phyloP scores from a whole-genome alignment of 495 filamentous ascomycete genomes.

The Amniculicola lignicola region DNA sequence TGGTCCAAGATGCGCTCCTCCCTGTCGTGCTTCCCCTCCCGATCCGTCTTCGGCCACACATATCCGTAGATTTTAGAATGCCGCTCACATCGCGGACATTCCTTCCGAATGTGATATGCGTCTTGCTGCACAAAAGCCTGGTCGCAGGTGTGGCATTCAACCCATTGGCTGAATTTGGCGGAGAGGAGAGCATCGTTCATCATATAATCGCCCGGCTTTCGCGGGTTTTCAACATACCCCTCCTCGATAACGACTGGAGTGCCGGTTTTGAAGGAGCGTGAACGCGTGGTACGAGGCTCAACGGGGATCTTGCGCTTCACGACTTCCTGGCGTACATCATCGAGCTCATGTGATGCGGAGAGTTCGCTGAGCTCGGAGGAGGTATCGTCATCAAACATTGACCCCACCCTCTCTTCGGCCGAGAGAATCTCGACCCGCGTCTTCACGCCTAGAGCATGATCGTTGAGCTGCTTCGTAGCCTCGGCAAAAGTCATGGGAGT shows the following conservation, averaged over 20 bases:
- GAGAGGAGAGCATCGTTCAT: constrained; percentile 69
- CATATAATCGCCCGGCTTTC: constrained; percentile 44
- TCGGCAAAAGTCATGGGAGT: not conserved
- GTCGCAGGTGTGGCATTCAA: constrained; percentile 78
- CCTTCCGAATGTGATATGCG: constrained; percentile 76
- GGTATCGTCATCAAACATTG: constrained; percentile 14
- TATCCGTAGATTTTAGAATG: constrained; percentile 95
- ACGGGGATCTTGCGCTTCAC: constrained; percentile 22
- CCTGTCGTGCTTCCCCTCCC: constrained; percentile 64
- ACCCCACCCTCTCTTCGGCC: not conserved
- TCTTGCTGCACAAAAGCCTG: constrained; percentile 79
- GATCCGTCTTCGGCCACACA: constrained; percentile 92
- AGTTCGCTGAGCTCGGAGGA: constrained; percentile 31
- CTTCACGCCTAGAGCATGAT: not conserved
- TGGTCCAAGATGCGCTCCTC: constrained; percentile 55
- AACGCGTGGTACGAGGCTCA: constrained; percentile 24
- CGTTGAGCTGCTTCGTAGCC: not conserved
- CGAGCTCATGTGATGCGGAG: constrained; percentile 16
- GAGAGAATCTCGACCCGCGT: not conserved
- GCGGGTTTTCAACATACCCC: constrained; percentile 25
- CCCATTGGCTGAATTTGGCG: constrained; percentile 74
- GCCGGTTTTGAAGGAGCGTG: constrained; percentile 23
- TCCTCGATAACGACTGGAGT: constrained; percentile 47
- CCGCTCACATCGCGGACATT: constrained; percentile 88
- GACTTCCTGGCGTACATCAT: constrained; percentile 20